Evolutionary conservation across 1,284 basidiomycete genomes (phyloP), one percentile per base, ranked within the genome.

Genomic region (Chondrostereum purpureum): DNA sequence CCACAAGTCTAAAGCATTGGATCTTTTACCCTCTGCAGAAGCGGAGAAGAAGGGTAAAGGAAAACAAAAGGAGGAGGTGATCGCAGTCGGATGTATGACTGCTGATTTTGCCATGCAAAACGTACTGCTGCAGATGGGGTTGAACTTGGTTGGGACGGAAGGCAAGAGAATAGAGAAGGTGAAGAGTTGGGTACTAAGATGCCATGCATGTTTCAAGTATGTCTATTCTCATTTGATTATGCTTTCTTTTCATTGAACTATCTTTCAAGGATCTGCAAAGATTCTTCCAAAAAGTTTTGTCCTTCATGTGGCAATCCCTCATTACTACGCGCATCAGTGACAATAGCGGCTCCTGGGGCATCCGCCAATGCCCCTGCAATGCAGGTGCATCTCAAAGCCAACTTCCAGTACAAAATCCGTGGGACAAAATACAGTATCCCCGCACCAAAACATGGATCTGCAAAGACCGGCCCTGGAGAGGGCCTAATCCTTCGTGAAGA

Each of bases 61-160:
- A 34, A 75, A 69, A 46, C 53, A 50, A 17, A 62, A 61, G 51
- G 63, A 68, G 39, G 69, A 77, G 47, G 53, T 63, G 8, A 68
- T 89, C 45, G 69, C 69, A 46, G 82, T 80, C 2, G 93, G 91
- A 13, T 94, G 92, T 61, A 92, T 99, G 89, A 99, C 96, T 1
- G 91, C 90, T 31, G 96, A 99, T 77, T 99, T 93, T 65, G 96
- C 96, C 12, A 96, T 99, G 80, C 96, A 99, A 68, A 99, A 99
- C 60, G 92, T 99, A 11, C 67, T 97, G 48, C 68, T 99, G 44
- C 94, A 97, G 62, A 96, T 99, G 89, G 89, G 90, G 0, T 68
- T 99, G 45, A 87, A 84, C 51, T 73, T 99, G 20, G 84, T 99
- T n/a, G 87, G 92, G 12, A 78, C 88, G 14, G 92, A 94, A 54